Evolutionary conservation across 2,329 filamentous ascomycete species (phyloP).

Genomic region (Fusarium chaquense): DNA sequence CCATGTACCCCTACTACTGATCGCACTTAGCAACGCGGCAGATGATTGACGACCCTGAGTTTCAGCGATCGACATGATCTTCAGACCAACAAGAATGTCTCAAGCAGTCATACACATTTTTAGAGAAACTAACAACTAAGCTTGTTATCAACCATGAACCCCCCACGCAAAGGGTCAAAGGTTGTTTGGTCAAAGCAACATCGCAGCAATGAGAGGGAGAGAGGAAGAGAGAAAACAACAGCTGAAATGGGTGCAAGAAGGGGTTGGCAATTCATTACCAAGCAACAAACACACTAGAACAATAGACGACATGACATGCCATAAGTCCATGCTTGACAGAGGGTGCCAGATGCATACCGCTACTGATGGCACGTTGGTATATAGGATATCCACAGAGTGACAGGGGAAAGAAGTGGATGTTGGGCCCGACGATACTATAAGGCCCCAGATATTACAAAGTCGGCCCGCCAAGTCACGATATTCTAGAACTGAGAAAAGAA

Average conservation of each 20-base stretch:
- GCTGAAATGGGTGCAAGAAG: not conserved
- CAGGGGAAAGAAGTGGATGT: conserved; percentile 9
- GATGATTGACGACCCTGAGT: not conserved
- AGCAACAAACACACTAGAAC: not conserved
- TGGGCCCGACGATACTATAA: not conserved
- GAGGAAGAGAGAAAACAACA: not conserved
- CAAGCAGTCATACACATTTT: not conserved
- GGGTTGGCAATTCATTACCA: not conserved
- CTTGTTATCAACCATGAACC: not conserved
- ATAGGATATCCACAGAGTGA: not conserved
- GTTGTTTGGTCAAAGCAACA: conserved; percentile 16
- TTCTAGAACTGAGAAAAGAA: conserved; percentile 17
- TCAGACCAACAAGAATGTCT: conserved; percentile 2
- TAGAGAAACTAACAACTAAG: not conserved
- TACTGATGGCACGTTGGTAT: not conserved
- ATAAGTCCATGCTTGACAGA: not conserved
- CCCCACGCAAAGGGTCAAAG: conserved; percentile 4
- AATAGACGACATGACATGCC: not conserved
- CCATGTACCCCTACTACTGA: not conserved
- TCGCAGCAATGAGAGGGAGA: not conserved
- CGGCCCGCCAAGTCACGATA: conserved; percentile 33
- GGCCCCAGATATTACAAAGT: conserved; percentile 24
- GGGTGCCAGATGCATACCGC: not conserved
- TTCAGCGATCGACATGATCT: conserved; percentile 16
- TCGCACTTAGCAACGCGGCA: conserved; percentile 3